These are phyloP conservation scores for Dryas alaskensis DNA, from an alignment of 306 rosid species.

Conservation along the genomic window DNA sequence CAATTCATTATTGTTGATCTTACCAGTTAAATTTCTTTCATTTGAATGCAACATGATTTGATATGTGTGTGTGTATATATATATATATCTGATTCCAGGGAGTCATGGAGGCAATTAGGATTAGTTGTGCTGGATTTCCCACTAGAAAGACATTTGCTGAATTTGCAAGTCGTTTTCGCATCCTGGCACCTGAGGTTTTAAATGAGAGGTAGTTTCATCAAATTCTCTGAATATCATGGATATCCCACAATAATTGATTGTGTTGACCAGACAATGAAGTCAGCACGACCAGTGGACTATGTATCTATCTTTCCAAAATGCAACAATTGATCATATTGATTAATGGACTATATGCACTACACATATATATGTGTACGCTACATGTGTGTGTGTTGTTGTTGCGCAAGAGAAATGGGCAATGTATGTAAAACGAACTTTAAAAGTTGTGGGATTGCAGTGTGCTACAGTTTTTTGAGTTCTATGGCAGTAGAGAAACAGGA, in stretches of 20 bases:
- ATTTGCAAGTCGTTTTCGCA: constrained; percentile 66
- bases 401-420: not conserved
- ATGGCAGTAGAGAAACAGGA: not conserved
- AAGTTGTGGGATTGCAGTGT: no score
- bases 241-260: not conserved
- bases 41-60: constrained; percentile 20
- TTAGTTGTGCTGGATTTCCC: constrained; percentile 97
- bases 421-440: not conserved
- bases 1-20: constrained; percentile 16
- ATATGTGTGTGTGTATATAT: no score
- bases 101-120: constrained; percentile 99
- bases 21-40: constrained; percentile 6
- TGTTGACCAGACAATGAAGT: not conserved
- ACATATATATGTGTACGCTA: not conserved
- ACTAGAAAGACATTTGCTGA: constrained; percentile 79
- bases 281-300: not conserved
- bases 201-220: constrained; percentile 53
- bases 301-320: not conserved
- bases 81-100: constrained; percentile 50
- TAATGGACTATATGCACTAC: not conserved
- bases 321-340: no score
- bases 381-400: not conserved
- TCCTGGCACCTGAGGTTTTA: constrained; percentile 62
- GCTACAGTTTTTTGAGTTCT: not conserved
- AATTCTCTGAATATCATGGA: constrained; percentile 1